Evolutionary conservation across 768 basidiomycete species (phyloP).

Genomic region (Pulveroboletus frians): DNA sequence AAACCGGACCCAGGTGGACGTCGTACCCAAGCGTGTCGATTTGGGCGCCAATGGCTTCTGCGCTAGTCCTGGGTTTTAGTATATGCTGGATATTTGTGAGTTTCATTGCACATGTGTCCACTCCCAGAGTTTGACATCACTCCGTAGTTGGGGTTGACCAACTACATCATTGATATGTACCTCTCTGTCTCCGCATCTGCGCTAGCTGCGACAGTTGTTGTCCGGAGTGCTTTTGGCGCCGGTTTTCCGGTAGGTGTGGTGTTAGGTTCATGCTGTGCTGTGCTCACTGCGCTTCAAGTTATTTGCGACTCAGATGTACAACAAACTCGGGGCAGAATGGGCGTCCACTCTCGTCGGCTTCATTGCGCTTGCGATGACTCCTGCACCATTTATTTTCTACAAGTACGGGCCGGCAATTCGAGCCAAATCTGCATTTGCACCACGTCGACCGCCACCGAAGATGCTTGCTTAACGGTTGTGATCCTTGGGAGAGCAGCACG

Average conservation of each 20-base stretch:
- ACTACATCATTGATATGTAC: slow-evolving; percentile 62
- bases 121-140: not conserved
- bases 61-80: slow-evolving; percentile 46
- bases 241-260: slow-evolving; percentile 35
- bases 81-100: slow-evolving; percentile 53
- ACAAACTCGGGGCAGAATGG: slow-evolving; percentile 46
- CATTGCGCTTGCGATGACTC: slow-evolving; percentile 46
- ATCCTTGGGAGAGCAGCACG: not conserved
- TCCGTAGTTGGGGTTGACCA: slow-evolving; percentile 45
- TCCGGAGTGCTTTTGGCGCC: slow-evolving; percentile 50
- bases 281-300: slow-evolving; percentile 27
- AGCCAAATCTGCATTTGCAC: slow-evolving; percentile 40
- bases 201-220: slow-evolving; percentile 48
- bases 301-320: slow-evolving; percentile 54
- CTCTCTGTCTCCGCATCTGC: slow-evolving; percentile 52
- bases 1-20: slow-evolving; percentile 44
- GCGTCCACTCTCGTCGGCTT: slow-evolving; percentile 55
- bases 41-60: slow-evolving; percentile 51
- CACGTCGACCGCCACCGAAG: slow-evolving; percentile 19
- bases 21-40: slow-evolving; percentile 47
- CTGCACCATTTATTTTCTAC: slow-evolving; percentile 45
- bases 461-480: slow-evolving; percentile 5
- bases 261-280: not conserved
- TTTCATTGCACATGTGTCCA: slow-evolving; percentile 5
- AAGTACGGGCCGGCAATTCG: slow-evolving; percentile 43